Conservation (phyloP, 2,329 filamentous ascomycete species). For the Endothia cerciana region DNA sequence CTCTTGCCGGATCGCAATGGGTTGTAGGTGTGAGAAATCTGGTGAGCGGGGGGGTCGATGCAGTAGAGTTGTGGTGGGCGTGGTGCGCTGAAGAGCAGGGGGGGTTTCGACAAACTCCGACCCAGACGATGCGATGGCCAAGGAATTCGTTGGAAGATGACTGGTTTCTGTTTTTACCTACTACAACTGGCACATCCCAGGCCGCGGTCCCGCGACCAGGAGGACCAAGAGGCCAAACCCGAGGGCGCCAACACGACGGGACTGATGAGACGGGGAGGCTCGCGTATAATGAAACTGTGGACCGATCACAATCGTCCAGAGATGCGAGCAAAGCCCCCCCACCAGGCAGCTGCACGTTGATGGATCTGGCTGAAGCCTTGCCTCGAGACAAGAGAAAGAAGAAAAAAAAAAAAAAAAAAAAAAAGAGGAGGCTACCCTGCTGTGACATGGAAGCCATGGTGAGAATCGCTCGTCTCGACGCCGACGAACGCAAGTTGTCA, state of each 20-base stretch:
- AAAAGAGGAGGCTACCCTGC: constrained; percentile 13
- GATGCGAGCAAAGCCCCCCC: constrained; percentile 18
- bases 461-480: background rate
- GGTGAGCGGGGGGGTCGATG: constrained; percentile 3
- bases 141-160: constrained; percentile 22
- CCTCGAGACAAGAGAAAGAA: background rate
- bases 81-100: constrained; percentile 16
- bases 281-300: constrained; percentile 26
- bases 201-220: constrained; percentile 14
- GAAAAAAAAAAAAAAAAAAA: no score
- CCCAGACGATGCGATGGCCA: constrained; percentile 26
- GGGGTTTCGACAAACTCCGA: constrained; percentile 10
- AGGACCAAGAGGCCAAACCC: constrained; percentile 18
- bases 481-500: background rate
- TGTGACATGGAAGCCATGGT: background rate
- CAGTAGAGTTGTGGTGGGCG: constrained; percentile 22
- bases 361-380: constrained; percentile 9
- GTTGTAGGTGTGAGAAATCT: background rate
- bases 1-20: constrained; percentile 10
- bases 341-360: constrained; percentile 19
- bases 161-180: constrained; percentile 30
- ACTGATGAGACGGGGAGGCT: constrained; percentile 16
- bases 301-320: constrained; percentile 14
- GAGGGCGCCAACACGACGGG: constrained; percentile 15
- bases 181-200: constrained; percentile 20